These are phyloP conservation scores for Parasitella parasitica DNA, from an alignment of 371 early-diverging fungal species.

Conservation along the genomic window DNA sequence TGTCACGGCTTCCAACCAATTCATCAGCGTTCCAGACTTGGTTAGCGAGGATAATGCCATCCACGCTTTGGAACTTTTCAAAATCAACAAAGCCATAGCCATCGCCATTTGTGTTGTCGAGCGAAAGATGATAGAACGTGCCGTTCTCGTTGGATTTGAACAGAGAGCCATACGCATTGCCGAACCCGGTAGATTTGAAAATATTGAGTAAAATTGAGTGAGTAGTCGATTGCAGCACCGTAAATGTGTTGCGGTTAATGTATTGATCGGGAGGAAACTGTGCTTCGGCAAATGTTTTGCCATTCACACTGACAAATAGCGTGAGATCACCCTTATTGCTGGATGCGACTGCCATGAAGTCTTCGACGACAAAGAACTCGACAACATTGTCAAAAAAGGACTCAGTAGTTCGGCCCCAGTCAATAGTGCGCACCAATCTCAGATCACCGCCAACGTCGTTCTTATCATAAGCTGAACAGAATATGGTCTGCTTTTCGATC, in stretches of 20 bases:
- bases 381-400: slow-evolving; percentile 52
- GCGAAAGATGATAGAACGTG: slow-evolving; percentile 68
- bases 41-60: slow-evolving; percentile 88
- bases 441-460: slow-evolving; percentile 54
- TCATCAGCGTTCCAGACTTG: slow-evolving; percentile 74
- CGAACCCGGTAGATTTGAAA: slow-evolving; percentile 51
- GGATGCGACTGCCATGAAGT: slow-evolving; percentile 73
- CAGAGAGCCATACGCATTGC: slow-evolving; percentile 74
- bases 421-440: slow-evolving; percentile 56
- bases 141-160: slow-evolving; percentile 86
- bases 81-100: slow-evolving; percentile 79
- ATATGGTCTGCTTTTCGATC: slow-evolving; percentile 66
- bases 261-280: slow-evolving; percentile 74
- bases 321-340: slow-evolving; percentile 51
- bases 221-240: slow-evolving; percentile 76
- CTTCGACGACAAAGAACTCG: slow-evolving; percentile 64
- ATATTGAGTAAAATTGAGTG: slow-evolving; percentile 76
- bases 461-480: slow-evolving; percentile 67
- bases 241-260: slow-evolving; percentile 59
- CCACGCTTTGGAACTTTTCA: slow-evolving; percentile 83
- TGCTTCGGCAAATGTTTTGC: slow-evolving; percentile 67
- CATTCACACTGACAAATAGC: slow-evolving; percentile 74
- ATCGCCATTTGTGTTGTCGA: slow-evolving; percentile 81
- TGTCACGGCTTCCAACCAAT: slow-evolving; percentile 47
- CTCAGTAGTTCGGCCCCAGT: slow-evolving; percentile 35